Conservation (phyloP, 139 green algal genomes). For the Chlamydomonas sp. region DNA sequence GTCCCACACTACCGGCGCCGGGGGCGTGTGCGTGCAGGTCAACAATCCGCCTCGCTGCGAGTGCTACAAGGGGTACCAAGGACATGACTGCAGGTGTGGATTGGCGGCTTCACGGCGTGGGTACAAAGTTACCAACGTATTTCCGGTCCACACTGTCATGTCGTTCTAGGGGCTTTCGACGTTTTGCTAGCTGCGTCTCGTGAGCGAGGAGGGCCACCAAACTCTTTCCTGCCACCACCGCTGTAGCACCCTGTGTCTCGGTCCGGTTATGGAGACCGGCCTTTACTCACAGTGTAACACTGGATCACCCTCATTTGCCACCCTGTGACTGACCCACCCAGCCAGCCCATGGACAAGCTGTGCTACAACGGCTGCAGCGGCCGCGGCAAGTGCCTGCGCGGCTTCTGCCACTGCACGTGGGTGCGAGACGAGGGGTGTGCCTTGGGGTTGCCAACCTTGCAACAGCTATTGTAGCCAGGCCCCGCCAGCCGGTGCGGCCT, state of each 20-base stretch:
- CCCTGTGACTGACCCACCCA: not conserved
- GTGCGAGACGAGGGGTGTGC: not conserved
- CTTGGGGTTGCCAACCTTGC: too few species aligned
- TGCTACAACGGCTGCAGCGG: conserved; percentile 44
- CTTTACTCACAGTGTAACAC: not conserved
- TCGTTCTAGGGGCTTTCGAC: too few species aligned
- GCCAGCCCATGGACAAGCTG: not conserved
- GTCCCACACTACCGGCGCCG: too few species aligned
- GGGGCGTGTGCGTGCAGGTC: too few species aligned
- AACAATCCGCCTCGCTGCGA: conserved; percentile 13
- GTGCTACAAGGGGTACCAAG: conserved; percentile 38
- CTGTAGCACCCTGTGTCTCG: too few species aligned
- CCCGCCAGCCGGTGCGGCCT: not conserved
- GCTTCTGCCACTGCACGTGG: conserved; percentile 56
- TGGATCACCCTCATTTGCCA: not conserved
- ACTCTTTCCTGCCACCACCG: too few species aligned
- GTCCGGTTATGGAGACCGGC: not conserved
- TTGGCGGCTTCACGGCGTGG: not conserved
- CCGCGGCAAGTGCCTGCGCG: conserved; percentile 41
- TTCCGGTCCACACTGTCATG: not conserved
- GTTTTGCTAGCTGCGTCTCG: too few species aligned
- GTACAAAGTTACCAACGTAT: not conserved
- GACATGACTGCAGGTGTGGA: conserved; percentile 2
- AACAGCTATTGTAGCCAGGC: not conserved
- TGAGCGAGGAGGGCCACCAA: too few species aligned